A percentile compares a stretch with the other conserved stretches of the same genome.
Evolutionary conservation across 2,329 filamentous ascomycete species (phyloP).

Genomic region (Colletotrichum viniferum): DNA sequence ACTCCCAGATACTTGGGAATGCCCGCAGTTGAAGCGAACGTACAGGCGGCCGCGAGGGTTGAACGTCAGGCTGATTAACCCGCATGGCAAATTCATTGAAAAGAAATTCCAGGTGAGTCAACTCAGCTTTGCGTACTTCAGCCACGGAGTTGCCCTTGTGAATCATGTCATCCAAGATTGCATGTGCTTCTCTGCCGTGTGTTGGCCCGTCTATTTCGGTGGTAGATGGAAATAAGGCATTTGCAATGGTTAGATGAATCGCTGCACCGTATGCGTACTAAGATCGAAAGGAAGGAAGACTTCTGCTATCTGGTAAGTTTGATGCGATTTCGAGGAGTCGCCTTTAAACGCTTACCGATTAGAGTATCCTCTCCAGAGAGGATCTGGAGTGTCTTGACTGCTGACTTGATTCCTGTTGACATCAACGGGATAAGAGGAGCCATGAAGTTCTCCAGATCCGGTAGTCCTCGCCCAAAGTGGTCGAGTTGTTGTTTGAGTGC

Average conservation of each 20-base stretch:
- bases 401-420: slow-evolving; percentile 44
- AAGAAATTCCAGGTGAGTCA: slow-evolving; percentile 31
- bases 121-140: slow-evolving; percentile 34
- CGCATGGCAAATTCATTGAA: slow-evolving; percentile 30
- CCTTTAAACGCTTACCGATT: slow-evolving; percentile 29
- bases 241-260: slow-evolving; percentile 40
- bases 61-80: slow-evolving; percentile 29
- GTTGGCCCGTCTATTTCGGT: slow-evolving; percentile 29
- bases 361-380: slow-evolving; percentile 32
- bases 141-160: slow-evolving; percentile 36
- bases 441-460: slow-evolving; percentile 36
- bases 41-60: slow-evolving; percentile 25
- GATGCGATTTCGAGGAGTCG: too few relatives aligned
- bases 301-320: slow-evolving; percentile 26
- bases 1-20: not conserved
- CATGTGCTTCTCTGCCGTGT: slow-evolving; percentile 25
- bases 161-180: slow-evolving; percentile 38
- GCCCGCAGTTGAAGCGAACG: not conserved
- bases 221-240: slow-evolving; percentile 35
- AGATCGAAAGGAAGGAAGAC: slow-evolving; percentile 41
- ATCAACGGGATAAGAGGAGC: slow-evolving; percentile 36
- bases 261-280: slow-evolving; percentile 39
- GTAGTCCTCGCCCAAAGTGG: slow-evolving; percentile 23
- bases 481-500: slow-evolving; percentile 41
- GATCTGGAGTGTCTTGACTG: slow-evolving; percentile 42